Evolutionary conservation across 2,329 filamentous ascomycete species (phyloP).

Genomic region (Colletotrichum zoysiae): DNA sequence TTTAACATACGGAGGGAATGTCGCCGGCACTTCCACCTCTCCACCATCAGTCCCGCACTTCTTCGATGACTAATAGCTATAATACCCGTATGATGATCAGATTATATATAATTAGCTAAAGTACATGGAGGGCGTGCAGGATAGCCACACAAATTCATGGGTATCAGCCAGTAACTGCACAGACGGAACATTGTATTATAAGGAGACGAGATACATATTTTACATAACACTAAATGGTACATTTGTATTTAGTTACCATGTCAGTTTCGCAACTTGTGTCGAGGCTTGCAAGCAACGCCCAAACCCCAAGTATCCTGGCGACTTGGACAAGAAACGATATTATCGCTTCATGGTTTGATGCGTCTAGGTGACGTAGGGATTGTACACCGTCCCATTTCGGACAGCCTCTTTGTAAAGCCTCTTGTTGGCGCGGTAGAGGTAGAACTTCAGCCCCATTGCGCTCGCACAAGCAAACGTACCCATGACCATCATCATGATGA

Average conservation of each 20-base stretch:
- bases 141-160: slow-evolving; percentile 22
- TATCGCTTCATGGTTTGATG: too few relatives aligned
- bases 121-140: background rate
- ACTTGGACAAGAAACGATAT: too few relatives aligned
- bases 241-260: too few relatives aligned
- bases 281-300: too few relatives aligned
- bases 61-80: slow-evolving; percentile 19
- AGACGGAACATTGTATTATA: too few relatives aligned
- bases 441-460: slow-evolving; percentile 7
- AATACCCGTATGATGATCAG: background rate
- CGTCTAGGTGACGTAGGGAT: slow-evolving; percentile 39
- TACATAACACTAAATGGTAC: too few relatives aligned
- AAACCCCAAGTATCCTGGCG: too few relatives aligned
- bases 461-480: too few relatives aligned
- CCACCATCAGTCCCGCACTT: slow-evolving; percentile 41
- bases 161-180: slow-evolving; percentile 12
- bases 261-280: too few relatives aligned
- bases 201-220: too few relatives aligned
- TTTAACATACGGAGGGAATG: slow-evolving; percentile 58
- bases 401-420: slow-evolving; percentile 41
- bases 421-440: slow-evolving; percentile 42
- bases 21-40: slow-evolving; percentile 55
- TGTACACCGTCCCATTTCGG: slow-evolving; percentile 39
- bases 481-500: slow-evolving; percentile 42
- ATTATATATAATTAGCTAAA: background rate